Percentiles rank a stretch among this genome's conserved stretches.
Evolutionary conservation across 169 alveolate genomes (phyloP).

Genomic region (Plasmodium coatneyi): DNA sequence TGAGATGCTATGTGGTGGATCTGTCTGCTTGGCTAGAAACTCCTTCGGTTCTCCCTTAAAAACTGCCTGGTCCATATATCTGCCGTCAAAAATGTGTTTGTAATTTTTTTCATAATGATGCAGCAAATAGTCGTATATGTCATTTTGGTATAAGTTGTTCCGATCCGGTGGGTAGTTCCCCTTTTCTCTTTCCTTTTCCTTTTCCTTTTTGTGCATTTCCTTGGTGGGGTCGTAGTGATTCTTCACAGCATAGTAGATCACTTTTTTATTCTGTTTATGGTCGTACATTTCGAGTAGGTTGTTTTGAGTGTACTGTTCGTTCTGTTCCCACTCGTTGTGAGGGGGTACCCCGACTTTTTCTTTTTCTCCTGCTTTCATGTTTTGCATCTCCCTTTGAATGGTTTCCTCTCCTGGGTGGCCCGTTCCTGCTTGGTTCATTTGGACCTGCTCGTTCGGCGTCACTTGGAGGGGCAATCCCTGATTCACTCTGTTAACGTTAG

Average conservation of each 20-base stretch:
- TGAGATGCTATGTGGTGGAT: neutral
- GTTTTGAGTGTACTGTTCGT: neutral
- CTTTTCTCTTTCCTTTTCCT: neutral
- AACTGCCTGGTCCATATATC: neutral
- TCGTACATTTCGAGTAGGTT: slow-evolving; percentile 53
- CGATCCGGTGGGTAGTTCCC: neutral
- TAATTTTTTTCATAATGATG: slow-evolving; percentile 51
- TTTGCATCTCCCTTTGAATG: too few species aligned
- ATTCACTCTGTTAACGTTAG: neutral
- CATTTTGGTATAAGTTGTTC: slow-evolving; percentile 10
- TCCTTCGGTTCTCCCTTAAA: slow-evolving; percentile 8
- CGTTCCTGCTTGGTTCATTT: too few species aligned
- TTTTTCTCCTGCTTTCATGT: neutral
- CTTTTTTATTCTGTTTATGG: slow-evolving; percentile 36
- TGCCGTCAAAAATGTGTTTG: neutral
- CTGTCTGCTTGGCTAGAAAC: neutral
- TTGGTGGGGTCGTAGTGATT: slow-evolving; percentile 53
- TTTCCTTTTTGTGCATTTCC: slow-evolving; percentile 47
- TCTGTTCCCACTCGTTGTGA: neutral
- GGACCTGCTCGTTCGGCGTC: neutral
- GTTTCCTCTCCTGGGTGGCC: too few species aligned
- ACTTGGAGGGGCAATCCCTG: neutral
- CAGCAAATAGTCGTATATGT: slow-evolving; percentile 53
- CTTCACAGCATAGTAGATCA: slow-evolving; percentile 41
- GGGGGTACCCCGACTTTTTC: neutral